Evolutionary conservation across 345 rosid species (phyloP).

Genomic region (Populus deltoides): DNA sequence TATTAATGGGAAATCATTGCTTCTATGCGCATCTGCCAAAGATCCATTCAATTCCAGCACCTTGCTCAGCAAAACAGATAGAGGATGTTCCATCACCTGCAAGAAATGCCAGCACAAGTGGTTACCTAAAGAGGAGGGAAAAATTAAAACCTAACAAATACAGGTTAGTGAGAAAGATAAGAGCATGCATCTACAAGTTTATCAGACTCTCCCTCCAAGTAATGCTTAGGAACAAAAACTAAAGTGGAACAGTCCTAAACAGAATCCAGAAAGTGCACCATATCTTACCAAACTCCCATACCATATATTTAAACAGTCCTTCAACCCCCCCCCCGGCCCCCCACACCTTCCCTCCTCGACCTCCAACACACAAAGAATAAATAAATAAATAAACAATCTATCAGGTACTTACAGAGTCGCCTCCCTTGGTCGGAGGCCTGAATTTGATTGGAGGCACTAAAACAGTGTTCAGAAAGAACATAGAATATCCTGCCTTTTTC

Average conservation of each 20-base stretch:
- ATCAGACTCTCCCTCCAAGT: neutral
- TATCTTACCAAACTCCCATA: no score
- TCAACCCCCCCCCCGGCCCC: neutral
- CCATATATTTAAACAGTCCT: no score
- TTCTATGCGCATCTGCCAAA: conserved; percentile 59
- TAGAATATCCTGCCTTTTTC: conserved; percentile 43
- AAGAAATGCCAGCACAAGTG: conserved; percentile 7
- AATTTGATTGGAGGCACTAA: conserved; percentile 89
- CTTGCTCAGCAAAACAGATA: conserved; percentile 69
- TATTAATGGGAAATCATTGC: conserved; percentile 37
- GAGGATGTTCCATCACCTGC: conserved; percentile 92
- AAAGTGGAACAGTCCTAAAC: neutral
- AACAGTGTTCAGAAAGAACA: conserved; percentile 78
- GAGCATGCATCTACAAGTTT: neutral
- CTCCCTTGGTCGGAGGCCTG: conserved; percentile 81
- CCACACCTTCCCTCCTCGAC: neutral
- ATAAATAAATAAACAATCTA: neutral
- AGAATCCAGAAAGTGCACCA: neutral
- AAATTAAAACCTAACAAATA: neutral
- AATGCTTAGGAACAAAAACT: neutral
- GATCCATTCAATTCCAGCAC: conserved; percentile 61
- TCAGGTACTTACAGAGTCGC: conserved; percentile 71
- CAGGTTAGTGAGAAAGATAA: neutral
- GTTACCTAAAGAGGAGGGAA: neutral
- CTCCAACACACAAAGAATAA: no score